Evolutionary conservation across 2,329 filamentous ascomycete genomes (phyloP), one percentile per base, ranked within the genome.

Genomic region (Penicillium occitanis): DNA sequence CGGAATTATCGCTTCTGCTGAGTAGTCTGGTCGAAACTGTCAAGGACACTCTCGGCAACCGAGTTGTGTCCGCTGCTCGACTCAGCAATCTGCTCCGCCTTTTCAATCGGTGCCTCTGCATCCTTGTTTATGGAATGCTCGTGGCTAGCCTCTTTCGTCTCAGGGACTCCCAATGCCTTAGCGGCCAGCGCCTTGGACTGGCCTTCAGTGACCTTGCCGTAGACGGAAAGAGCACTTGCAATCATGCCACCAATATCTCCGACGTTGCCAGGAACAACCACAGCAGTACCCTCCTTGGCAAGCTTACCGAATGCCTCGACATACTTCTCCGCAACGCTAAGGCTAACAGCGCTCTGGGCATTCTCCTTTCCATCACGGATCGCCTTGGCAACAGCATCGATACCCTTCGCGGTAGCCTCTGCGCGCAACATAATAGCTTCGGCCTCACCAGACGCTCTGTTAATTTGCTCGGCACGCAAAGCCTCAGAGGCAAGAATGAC

Each of bases 181-280:
- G 78, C 73, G 14, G 78, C 78, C 78, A 91, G 84, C 11, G 84
- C 83, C 75, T 87, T 90, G 30, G 88, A 87, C 79, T 97, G 92
- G 0, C 89, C 87, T 73, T 94, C 87, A 71, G 88, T 92, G 53
- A 99, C 91, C 78, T 96, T 97, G 67, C 94, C 92, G 77, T 97
- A 99, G 19, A 99, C 93, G 64, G 93, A 91, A 84, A 99, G 89
- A 1, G 93, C 95, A 19, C 92, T 96, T 46, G 95, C 93, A 77
- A 99, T 98, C 93, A 99, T 97, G 71, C 92, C 88, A 64, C 92
- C 90, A 72, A 99, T 93, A 76, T 99, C 95, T 68, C 95, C 95
- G 44, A 99, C 92, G 74, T 99, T 98, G 11, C 95, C 95, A 0
- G 95, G 95, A 14, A 99, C 93, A 22, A 99, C 92, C 33, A 99